Percentiles rank a stretch among this genome's conserved stretches.
Conservation (phyloP, 345 rosid species). For the Brassica carinata region DNA sequence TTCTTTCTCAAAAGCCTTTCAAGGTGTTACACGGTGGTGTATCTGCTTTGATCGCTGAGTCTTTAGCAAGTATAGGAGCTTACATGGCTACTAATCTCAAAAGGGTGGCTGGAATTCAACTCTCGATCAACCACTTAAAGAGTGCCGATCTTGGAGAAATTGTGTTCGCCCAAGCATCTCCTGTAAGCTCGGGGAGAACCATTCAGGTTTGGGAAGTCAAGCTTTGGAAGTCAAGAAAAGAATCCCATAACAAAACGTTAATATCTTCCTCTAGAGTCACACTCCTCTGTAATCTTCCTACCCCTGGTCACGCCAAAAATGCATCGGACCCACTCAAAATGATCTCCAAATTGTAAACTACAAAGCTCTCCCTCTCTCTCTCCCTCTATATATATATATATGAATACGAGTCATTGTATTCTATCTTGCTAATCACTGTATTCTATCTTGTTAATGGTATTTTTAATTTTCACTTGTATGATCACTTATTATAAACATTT, state of each 20-base stretch:
- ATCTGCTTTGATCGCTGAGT: conserved; percentile 85
- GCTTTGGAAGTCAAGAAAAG: conserved; percentile 58
- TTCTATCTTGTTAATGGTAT: not conserved
- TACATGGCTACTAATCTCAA: conserved; percentile 76
- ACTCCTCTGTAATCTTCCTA: conserved; percentile 67
- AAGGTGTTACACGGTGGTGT: conserved; percentile 95
- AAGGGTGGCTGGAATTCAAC: conserved; percentile 86
- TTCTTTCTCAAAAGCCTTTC: conserved; percentile 58
- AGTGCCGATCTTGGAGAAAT: conserved; percentile 74
- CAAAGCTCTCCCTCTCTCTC: not conserved
- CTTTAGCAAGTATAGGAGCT: conserved; percentile 89
- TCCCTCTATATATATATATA: not conserved
- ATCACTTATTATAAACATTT: not conserved
- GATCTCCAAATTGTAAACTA: conserved; percentile 56
- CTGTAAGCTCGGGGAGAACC: conserved; percentile 66
- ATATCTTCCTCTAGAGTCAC: conserved; percentile 73
- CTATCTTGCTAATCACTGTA: not conserved
- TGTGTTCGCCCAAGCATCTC: conserved; percentile 67
- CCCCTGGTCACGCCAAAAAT: conserved; percentile 57
- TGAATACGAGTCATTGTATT: not conserved
- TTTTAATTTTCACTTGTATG: not conserved
- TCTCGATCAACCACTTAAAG: conserved; percentile 77
- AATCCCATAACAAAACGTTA: conserved; percentile 40
- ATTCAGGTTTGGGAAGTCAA: conserved; percentile 93
- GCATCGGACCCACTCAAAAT: conserved; percentile 52